Evolutionary conservation across 805 yeast species (phyloP).

Genomic region (Barnettozyma vustinii): DNA sequence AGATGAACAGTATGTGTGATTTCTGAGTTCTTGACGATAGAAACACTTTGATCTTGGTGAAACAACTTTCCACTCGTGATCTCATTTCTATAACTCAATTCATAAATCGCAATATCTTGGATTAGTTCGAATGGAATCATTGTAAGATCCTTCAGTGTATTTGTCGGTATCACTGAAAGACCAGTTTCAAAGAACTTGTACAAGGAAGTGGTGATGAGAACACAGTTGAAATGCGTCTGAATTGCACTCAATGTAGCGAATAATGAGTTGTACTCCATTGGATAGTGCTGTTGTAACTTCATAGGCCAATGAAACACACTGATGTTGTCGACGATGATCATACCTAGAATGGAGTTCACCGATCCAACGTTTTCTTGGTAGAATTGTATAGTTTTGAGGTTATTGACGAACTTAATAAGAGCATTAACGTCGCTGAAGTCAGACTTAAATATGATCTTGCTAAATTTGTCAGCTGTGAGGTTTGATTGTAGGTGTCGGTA

Average conservation of each 20-base stretch:
- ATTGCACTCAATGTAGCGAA: not conserved
- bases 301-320: constrained; percentile 5
- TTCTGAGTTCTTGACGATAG: not conserved
- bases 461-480: not conserved
- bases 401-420: constrained; percentile 1
- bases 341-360: not conserved
- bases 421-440: not conserved
- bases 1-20: not conserved
- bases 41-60: not conserved
- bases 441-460: not conserved
- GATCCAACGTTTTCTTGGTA: not conserved
- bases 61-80: not conserved
- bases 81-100: not conserved
- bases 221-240: constrained; percentile 1
- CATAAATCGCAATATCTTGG: not conserved
- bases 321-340: constrained; percentile 7
- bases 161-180: constrained; percentile 34
- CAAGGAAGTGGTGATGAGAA: constrained; percentile 1
- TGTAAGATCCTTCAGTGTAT: constrained; percentile 2
- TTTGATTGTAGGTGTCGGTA: not conserved
- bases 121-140: not conserved
- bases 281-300: not conserved
- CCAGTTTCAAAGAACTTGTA: constrained; percentile 7
- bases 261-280: constrained; percentile 6
- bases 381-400: not conserved